Evolutionary conservation across 345 rosid species (phyloP).

Genomic region (Bruguiera sexangula): DNA sequence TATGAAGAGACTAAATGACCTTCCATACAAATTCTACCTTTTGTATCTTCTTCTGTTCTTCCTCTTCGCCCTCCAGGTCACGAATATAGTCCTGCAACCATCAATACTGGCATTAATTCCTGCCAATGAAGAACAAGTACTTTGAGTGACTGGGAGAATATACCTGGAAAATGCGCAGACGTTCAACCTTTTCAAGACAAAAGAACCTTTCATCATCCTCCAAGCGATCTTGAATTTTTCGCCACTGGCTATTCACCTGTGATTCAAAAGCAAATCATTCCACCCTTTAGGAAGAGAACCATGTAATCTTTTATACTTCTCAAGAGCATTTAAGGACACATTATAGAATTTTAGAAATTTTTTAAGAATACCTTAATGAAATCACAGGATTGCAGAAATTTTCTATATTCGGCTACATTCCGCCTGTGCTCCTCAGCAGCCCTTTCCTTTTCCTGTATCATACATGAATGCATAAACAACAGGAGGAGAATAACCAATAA

Average conservation of each 20-base stretch:
- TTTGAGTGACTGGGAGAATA: constrained; percentile 1
- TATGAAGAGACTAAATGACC: constrained; percentile 10
- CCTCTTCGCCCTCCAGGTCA: constrained; percentile 88
- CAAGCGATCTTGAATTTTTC: constrained; percentile 80
- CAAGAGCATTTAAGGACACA: constrained; percentile 33
- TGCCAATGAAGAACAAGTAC: background rate
- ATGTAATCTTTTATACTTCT: background rate
- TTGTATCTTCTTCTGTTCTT: constrained; percentile 77
- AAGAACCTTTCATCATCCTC: constrained; percentile 93
- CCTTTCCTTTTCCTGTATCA: constrained; percentile 76
- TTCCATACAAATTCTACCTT: constrained; percentile 50
- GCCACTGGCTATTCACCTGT: constrained; percentile 88
- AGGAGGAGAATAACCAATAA: background rate
- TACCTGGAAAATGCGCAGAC: constrained; percentile 78
- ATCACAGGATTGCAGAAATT: constrained; percentile 82
- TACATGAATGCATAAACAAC: background rate
- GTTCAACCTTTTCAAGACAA: constrained; percentile 84
- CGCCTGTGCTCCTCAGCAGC: constrained; percentile 73
- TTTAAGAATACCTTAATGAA: constrained; percentile 68
- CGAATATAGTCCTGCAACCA: constrained; percentile 73
- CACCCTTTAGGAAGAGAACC: constrained; percentile 17
- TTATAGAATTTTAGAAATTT: constrained; percentile 50
- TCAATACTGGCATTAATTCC: constrained; percentile 22
- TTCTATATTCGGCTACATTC: constrained; percentile 61
- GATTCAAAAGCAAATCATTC: constrained; percentile 26